Evolutionary conservation across 306 rosid species (phyloP).

Genomic region (Senna siamea): DNA sequence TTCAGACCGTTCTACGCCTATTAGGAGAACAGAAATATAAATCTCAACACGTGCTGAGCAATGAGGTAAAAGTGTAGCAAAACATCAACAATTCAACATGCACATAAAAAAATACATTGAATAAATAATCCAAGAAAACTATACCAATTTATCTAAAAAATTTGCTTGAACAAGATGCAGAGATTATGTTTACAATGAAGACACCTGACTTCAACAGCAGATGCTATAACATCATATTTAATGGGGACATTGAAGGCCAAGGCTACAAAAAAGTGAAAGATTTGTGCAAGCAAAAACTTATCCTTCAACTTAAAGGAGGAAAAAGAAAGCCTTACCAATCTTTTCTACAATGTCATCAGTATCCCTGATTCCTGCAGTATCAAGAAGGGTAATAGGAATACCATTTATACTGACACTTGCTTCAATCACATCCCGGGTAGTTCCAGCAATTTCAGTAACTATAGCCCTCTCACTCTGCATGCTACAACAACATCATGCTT

Average conservation of each 20-base stretch:
- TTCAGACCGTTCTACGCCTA: conserved; percentile 98
- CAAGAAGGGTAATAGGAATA: conserved; percentile 93
- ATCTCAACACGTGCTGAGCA: conserved; percentile 24
- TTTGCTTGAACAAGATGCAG: conserved; percentile 10
- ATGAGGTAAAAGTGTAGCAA: conserved; percentile 15
- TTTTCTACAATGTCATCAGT: conserved; percentile 92
- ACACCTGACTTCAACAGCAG: conserved; percentile 20
- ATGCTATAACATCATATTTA: conserved; percentile 18
- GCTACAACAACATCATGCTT: conserved; percentile 66
- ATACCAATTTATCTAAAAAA: not conserved
- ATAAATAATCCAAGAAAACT: conserved; percentile 13
- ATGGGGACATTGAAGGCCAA: conserved; percentile 5
- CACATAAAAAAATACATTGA: conserved; percentile 25
- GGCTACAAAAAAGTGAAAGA: not conserved
- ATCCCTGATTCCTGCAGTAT: conserved; percentile 97
- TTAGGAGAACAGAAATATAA: conserved; percentile 32
- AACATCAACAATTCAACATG: conserved; percentile 19
- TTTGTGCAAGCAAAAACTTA: not conserved
- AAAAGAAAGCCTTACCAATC: conserved; percentile 66
- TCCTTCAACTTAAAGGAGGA: conserved; percentile 21
- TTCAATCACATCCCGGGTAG: conserved; percentile 96
- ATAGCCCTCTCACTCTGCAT: conserved; percentile 99
- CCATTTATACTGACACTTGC: conserved; percentile 79
- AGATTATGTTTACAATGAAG: not conserved
- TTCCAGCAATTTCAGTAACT: conserved; percentile 98